phyloP scores from a whole-genome alignment of 768 basidiomycete species.

The Suillus weaverae region DNA sequence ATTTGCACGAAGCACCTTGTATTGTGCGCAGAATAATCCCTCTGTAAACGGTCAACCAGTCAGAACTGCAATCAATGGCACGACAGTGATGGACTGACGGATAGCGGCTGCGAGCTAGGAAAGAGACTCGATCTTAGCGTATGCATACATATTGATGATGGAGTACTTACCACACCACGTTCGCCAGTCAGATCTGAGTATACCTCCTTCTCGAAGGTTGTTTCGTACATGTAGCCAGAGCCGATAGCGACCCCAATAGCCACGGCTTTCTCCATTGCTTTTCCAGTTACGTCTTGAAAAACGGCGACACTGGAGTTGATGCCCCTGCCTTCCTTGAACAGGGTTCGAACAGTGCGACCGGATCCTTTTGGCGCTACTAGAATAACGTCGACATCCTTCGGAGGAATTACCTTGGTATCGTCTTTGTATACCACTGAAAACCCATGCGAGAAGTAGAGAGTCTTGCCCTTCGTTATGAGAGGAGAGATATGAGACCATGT shows the following conservation, averaged over 20 bases:
- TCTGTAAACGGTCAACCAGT: slow-evolving; percentile 42
- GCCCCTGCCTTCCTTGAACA: slow-evolving; percentile 99
- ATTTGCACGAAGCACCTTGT: slow-evolving; percentile 94
- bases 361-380: slow-evolving; percentile 99
- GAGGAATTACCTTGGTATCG: slow-evolving; percentile 91
- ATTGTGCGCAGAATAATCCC: slow-evolving; percentile 99
- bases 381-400: slow-evolving; percentile 96
- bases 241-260: slow-evolving; percentile 94
- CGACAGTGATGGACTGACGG: slow-evolving; percentile 40
- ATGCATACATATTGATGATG: neutral
- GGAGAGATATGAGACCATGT: slow-evolving; percentile 90
- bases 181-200: slow-evolving; percentile 99
- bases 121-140: neutral
- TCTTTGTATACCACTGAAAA: slow-evolving; percentile 99
- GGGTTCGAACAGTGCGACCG: slow-evolving; percentile 96
- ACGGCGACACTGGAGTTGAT: slow-evolving; percentile 95
- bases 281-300: slow-evolving; percentile 96
- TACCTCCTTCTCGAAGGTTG: slow-evolving; percentile 99
- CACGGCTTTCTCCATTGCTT: slow-evolving; percentile 95
- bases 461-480: slow-evolving; percentile 99
- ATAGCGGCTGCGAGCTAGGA: slow-evolving; percentile 86
- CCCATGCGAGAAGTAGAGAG: slow-evolving; percentile 99
- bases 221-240: slow-evolving; percentile 98
- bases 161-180: slow-evolving; percentile 71
- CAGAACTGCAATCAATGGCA: neutral